phyloP scores from a whole-genome alignment of 768 basidiomycete species.

The Auricularia cornea region DNA sequence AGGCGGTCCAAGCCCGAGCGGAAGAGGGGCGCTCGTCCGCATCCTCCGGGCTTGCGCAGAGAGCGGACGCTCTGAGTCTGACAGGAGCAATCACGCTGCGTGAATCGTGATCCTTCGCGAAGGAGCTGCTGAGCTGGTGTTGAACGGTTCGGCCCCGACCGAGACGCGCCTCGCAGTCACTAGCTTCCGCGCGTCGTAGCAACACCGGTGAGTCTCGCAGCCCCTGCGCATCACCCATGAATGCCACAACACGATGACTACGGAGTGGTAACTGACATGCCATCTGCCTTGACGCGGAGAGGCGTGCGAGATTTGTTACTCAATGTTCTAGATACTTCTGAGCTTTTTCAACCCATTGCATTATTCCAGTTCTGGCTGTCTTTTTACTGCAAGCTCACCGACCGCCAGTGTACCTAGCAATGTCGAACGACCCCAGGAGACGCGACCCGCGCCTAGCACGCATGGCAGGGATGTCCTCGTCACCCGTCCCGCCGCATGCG shows the following conservation, averaged over 20 bases:
- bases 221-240: no score
- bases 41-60: no score
- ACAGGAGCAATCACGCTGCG: no score
- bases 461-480: conserved; percentile 6
- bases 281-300: conserved; percentile 42
- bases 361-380: neutral
- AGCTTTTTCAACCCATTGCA: conserved; percentile 24
- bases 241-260: no score
- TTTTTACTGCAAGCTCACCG: neutral
- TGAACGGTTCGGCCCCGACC: neutral
- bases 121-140: no score
- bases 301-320: conserved; percentile 55
- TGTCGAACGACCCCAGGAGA: conserved; percentile 48
- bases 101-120: no score
- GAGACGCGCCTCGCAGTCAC: neutral
- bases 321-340: conserved; percentile 94
- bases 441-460: neutral
- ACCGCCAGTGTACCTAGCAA: conserved; percentile 6
- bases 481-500: conserved; percentile 5
- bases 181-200: neutral
- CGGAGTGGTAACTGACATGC: conserved; percentile 89
- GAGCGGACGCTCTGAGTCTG: no score
- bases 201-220: neutral
- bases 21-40: no score
- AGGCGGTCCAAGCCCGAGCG: no score